Evolutionary conservation across 768 basidiomycete genomes (phyloP).

Genomic region (Boletus sensibilis): DNA sequence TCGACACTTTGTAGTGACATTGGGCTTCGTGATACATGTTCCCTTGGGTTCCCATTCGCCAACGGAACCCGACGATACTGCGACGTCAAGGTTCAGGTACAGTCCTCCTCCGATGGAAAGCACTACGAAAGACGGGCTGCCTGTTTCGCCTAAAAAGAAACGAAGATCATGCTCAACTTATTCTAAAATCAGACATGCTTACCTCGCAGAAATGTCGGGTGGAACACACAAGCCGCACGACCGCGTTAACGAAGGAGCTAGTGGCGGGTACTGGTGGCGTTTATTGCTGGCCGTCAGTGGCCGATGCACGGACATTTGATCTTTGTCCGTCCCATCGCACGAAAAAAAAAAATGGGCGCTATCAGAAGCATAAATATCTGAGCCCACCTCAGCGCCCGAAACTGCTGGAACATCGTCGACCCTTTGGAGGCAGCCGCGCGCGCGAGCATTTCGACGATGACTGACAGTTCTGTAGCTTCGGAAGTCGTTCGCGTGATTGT

Average conservation of each 20-base stretch:
- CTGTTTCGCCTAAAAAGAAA: background rate
- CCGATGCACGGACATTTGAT: background rate
- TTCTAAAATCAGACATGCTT: background rate
- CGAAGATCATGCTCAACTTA: no score
- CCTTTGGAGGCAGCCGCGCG: background rate
- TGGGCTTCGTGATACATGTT: background rate
- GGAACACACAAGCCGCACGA: background rate
- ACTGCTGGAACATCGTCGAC: background rate
- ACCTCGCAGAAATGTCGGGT: background rate
- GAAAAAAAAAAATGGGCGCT: background rate
- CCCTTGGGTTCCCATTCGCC: background rate
- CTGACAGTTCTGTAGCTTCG: background rate
- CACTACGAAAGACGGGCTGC: background rate
- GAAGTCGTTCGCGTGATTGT: conserved; percentile 4
- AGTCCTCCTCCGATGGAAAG: no score
- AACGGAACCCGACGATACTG: background rate
- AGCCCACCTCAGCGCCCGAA: background rate
- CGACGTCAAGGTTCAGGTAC: background rate
- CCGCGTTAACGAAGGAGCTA: background rate
- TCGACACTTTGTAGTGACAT: background rate
- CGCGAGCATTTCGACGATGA: background rate
- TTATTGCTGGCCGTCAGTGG: background rate
- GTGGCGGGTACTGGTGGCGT: background rate
- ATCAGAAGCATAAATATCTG: background rate
- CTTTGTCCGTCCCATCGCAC: background rate